phyloP scores from a whole-genome alignment of 2,329 filamentous ascomycete genomes.

The Arthrobotrys sinensis region DNA sequence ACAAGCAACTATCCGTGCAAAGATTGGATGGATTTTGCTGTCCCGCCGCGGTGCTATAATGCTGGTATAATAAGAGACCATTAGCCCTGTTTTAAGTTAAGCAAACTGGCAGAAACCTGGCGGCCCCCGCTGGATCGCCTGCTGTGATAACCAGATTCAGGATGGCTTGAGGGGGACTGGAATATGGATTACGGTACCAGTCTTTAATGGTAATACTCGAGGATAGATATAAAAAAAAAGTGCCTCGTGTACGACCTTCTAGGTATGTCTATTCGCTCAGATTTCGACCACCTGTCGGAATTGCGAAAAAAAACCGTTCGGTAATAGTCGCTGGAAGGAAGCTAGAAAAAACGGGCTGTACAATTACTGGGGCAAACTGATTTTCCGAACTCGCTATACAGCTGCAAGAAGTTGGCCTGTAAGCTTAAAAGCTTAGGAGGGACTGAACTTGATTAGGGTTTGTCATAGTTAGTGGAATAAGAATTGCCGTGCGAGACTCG shows the following conservation, averaged over 20 bases:
- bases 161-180: constrained; percentile 30
- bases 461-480: not conserved
- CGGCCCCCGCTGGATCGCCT: constrained; percentile 48
- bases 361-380: constrained; percentile 17
- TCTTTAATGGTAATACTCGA: constrained; percentile 2
- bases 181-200: constrained; percentile 28
- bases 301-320: not conserved
- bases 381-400: constrained; percentile 12
- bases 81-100: constrained; percentile 51
- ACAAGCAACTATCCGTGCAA: constrained; percentile 23
- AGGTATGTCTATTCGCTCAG: constrained; percentile 18
- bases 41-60: constrained; percentile 41
- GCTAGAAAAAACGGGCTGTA: not conserved
- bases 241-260: constrained; percentile 12
- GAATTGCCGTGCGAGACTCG: constrained; percentile 5
- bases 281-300: constrained; percentile 4
- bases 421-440: constrained; percentile 3
- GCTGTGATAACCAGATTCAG: constrained; percentile 55
- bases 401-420: constrained; percentile 1
- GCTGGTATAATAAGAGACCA: constrained; percentile 28
- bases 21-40: constrained; percentile 53
- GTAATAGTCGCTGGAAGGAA: not conserved
- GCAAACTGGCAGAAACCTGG: constrained; percentile 41
- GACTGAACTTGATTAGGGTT: constrained; percentile 22
- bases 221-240: constrained; percentile 13